Conservation (phyloP, 305 asterid genomes). For the Fraxinus latifolia region DNA sequence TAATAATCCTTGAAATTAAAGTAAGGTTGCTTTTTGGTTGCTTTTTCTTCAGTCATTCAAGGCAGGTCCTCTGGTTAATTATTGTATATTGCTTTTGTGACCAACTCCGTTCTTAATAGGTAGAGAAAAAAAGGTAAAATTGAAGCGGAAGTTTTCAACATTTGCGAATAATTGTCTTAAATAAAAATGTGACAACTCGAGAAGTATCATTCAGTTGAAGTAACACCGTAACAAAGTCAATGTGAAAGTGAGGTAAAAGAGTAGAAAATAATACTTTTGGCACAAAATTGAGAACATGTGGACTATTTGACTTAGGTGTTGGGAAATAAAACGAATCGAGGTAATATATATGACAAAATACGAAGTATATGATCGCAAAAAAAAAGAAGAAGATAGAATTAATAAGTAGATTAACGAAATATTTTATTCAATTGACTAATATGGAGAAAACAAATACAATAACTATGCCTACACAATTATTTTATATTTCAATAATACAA, state of each 20-base stretch:
- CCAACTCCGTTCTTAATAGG: neutral
- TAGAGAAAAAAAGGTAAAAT: neutral
- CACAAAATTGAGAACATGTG: too few relatives aligned
- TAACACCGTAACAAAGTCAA: neutral
- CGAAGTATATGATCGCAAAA: too few relatives aligned
- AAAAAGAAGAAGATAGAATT: too few relatives aligned
- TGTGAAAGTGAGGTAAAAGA: neutral
- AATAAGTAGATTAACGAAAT: too few relatives aligned
- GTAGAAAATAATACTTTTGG: too few relatives aligned
- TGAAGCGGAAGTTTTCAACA: neutral
- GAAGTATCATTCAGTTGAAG: neutral
- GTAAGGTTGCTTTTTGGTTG: neutral
- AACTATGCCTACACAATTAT: too few relatives aligned
- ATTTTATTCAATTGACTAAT: too few relatives aligned
- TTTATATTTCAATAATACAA: too few relatives aligned
- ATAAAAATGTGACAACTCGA: neutral
- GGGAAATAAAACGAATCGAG: too few relatives aligned
- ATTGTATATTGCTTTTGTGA: neutral
- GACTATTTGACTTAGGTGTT: too few relatives aligned
- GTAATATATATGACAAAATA: too few relatives aligned
- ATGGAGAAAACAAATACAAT: too few relatives aligned
- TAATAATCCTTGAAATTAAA: neutral
- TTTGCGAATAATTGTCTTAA: neutral
- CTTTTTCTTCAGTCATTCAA: neutral
- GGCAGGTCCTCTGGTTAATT: neutral